phyloP scores from a whole-genome alignment of 2,329 filamentous ascomycete species.

The Amesomyces nigricolor region DNA sequence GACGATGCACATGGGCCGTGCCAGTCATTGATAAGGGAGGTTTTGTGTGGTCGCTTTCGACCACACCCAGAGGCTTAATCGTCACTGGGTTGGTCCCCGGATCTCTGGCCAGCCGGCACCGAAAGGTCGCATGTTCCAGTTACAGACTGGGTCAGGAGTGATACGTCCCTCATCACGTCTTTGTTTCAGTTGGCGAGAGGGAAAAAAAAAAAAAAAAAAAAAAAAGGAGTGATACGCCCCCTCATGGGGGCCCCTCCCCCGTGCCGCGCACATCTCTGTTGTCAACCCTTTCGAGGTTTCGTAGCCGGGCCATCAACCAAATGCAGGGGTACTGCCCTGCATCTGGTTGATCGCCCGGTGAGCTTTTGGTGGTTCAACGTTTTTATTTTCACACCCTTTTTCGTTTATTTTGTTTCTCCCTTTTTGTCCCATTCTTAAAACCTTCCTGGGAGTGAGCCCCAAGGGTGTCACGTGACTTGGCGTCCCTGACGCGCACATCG shows the following conservation, averaged over 20 bases:
- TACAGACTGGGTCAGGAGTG: too few species aligned
- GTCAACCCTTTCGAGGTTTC: background rate
- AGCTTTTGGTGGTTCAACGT: background rate
- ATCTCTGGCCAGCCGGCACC: background rate
- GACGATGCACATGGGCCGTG: too few species aligned
- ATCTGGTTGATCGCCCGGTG: background rate
- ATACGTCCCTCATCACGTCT: too few species aligned
- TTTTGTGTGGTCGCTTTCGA: background rate
- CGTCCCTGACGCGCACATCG: constrained; percentile 8
- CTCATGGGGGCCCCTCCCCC: background rate
- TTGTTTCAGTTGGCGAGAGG: too few species aligned
- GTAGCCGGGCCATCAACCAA: background rate
- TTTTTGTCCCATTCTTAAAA: too few species aligned
- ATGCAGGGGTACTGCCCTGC: too few species aligned
- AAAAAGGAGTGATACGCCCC: too few species aligned
- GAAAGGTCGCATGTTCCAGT: background rate
- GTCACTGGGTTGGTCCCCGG: background rate
- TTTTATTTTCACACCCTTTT: background rate
- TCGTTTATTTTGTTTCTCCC: background rate
- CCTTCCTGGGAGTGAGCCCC: too few species aligned
- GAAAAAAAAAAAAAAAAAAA: too few species aligned
- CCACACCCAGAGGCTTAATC: background rate
- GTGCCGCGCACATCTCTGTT: background rate
- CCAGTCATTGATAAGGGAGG: too few species aligned
- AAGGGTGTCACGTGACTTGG: constrained; percentile 17